A percentile compares a stretch with the other conserved stretches of the same genome.
These are phyloP conservation scores for Arachnomyces sp. DNA, from an alignment of 2,329 filamentous ascomycete species.

Conservation along the genomic window DNA sequence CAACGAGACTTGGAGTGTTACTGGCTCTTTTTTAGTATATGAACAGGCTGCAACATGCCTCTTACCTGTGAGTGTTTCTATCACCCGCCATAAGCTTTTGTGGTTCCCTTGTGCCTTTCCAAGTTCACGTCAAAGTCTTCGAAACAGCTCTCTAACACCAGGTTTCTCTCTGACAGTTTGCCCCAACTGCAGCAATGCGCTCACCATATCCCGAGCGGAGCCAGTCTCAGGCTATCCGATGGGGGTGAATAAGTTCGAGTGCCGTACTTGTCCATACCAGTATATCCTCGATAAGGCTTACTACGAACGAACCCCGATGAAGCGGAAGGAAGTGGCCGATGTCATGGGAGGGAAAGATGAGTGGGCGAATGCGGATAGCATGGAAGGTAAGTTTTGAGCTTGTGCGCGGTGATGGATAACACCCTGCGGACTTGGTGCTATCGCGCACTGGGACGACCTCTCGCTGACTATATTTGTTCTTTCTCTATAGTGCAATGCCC, in stretches of 20 bases:
- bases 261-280: constrained; percentile 90
- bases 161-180: constrained; percentile 31
- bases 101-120: constrained; percentile 1
- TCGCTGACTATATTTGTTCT: constrained; percentile 4
- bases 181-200: constrained; percentile 43
- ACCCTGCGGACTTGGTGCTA: neutral
- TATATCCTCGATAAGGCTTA: constrained; percentile 71
- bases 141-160: constrained; percentile 14
- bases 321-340: constrained; percentile 79
- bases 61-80: constrained; percentile 28
- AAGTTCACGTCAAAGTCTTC: constrained; percentile 1
- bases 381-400: constrained; percentile 44
- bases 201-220: constrained; percentile 38
- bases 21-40: neutral
- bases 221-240: constrained; percentile 30
- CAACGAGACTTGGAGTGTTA: too few species aligned
- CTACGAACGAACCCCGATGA: constrained; percentile 73
- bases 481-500: constrained; percentile 64
- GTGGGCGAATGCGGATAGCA: constrained; percentile 88
- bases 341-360: constrained; percentile 82
- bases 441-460: too few species aligned
- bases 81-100: neutral
- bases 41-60: constrained; percentile 22
- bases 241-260: constrained; percentile 75
- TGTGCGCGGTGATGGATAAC: neutral